These are phyloP conservation scores for Thermochaetoides thermophila DNA, from an alignment of 495 filamentous ascomycete species.

Conservation along the genomic window DNA sequence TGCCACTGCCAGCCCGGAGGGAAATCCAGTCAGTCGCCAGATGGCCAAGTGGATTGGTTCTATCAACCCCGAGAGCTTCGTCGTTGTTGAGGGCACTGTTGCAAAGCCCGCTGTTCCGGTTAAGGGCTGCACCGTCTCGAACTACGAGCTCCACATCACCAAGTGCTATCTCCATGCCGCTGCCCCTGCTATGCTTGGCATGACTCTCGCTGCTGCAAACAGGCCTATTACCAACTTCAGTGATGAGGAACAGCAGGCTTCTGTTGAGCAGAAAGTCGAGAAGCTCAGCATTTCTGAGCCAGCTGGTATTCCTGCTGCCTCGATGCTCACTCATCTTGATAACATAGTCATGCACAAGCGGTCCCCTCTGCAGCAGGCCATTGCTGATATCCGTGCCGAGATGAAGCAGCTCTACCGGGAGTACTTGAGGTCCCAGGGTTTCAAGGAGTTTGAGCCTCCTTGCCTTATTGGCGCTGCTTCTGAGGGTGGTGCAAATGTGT, in stretches of 20 bases:
- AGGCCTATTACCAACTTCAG: slow-evolving; percentile 50
- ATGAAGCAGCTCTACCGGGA: slow-evolving; percentile 68
- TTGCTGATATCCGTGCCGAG: slow-evolving; percentile 62
- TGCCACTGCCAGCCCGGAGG: slow-evolving; percentile 40
- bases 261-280: slow-evolving; percentile 44
- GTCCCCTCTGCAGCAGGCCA: slow-evolving; percentile 75
- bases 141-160: slow-evolving; percentile 73
- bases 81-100: slow-evolving; percentile 66
- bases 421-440: slow-evolving; percentile 60
- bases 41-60: slow-evolving; percentile 87
- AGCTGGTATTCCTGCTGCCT: slow-evolving; percentile 52
- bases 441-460: slow-evolving; percentile 79
- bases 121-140: slow-evolving; percentile 58
- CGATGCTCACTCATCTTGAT: slow-evolving; percentile 61
- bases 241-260: slow-evolving; percentile 44
- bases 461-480: slow-evolving; percentile 82
- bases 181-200: slow-evolving; percentile 48
- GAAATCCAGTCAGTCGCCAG: slow-evolving; percentile 48
- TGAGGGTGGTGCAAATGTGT: slow-evolving; percentile 88
- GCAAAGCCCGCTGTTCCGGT: slow-evolving; percentile 71
- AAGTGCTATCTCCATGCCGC: slow-evolving; percentile 56
- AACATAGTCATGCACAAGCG: slow-evolving; percentile 87
- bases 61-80: slow-evolving; percentile 69
- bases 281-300: slow-evolving; percentile 24
- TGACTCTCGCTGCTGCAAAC: slow-evolving; percentile 55